phyloP scores from a whole-genome alignment of 148 eudicot genomes.

The Simmondsia chinensis region DNA sequence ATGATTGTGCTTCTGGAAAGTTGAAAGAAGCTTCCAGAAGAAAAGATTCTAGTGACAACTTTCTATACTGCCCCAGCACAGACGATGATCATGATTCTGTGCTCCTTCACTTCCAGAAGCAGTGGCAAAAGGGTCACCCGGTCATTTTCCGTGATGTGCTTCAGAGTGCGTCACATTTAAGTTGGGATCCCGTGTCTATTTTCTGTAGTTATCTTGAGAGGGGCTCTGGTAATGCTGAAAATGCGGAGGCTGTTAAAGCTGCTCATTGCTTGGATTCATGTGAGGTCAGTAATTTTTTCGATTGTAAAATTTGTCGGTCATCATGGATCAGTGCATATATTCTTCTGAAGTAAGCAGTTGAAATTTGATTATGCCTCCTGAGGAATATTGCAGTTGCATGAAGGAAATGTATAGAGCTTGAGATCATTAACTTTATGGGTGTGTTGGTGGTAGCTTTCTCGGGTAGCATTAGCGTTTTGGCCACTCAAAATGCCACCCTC shows the following conservation, averaged over 20 bases:
- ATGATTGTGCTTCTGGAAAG: slow-evolving; percentile 31
- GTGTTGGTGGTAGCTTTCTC: no score
- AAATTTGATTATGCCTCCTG: no score
- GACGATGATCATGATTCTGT: slow-evolving; percentile 35
- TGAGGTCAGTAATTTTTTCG: no score
- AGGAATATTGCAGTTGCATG: no score
- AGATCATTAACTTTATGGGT: no score
- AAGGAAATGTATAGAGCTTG: no score
- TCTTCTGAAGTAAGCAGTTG: no score
- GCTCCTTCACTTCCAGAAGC: slow-evolving; percentile 71
- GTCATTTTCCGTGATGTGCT: slow-evolving; percentile 59
- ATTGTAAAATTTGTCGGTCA: no score
- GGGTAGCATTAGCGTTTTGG: no score
- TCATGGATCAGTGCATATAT: no score
- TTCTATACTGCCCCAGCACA: slow-evolving; percentile 43
- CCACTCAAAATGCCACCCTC: no score
- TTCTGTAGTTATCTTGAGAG: slow-evolving; percentile 62
- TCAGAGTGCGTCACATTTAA: slow-evolving; percentile 22
- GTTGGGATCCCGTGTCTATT: slow-evolving; percentile 73
- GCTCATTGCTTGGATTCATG: slow-evolving; percentile 55
- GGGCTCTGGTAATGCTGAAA: slow-evolving; percentile 23
- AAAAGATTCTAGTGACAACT: slow-evolving; percentile 41
- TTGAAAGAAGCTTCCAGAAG: slow-evolving; percentile 40
- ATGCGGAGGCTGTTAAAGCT: slow-evolving; percentile 20
- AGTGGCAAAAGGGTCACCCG: slow-evolving; percentile 86